Percentiles rank a stretch among this genome's conserved stretches.
Evolutionary conservation across 2,329 filamentous ascomycete species (phyloP).

Genomic region (Cordyceps farinosa): DNA sequence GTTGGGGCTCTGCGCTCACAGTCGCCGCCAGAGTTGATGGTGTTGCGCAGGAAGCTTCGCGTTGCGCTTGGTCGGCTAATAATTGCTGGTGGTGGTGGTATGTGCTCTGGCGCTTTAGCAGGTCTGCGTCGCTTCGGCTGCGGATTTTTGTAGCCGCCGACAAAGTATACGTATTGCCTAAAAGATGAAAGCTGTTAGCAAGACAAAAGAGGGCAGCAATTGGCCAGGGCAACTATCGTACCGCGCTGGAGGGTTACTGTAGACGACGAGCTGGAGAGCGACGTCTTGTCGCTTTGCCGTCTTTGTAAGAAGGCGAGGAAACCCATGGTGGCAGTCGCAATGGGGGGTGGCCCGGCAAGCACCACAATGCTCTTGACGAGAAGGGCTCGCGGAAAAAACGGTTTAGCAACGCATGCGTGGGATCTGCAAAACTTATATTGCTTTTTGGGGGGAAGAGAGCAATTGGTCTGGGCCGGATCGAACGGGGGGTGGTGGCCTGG

Average conservation of each 20-base stretch:
- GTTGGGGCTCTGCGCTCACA: background rate
- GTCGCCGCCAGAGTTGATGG: background rate
- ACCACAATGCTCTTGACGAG: background rate
- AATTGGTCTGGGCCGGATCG: background rate
- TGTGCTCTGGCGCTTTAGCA: background rate
- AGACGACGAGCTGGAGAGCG: background rate
- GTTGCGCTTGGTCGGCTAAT: background rate
- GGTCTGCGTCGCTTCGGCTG: conserved; percentile 1
- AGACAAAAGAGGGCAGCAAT: background rate
- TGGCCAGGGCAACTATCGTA: background rate
- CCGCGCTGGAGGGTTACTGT: background rate
- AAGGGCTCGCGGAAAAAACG: background rate
- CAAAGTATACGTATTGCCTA: background rate
- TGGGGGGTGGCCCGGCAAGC: background rate
- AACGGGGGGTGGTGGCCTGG: background rate
- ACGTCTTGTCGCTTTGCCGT: conserved; percentile 3
- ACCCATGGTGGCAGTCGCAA: conserved; percentile 5
- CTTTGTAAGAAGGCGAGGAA: conserved; percentile 13
- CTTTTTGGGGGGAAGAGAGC: background rate
- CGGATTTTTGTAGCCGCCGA: background rate
- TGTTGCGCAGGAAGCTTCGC: background rate
- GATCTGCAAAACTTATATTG: conserved; percentile 10
- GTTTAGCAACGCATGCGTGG: background rate
- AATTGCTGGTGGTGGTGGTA: background rate
- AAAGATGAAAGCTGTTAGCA: background rate